Evolutionary conservation across 2,329 filamentous ascomycete genomes (phyloP).

Genomic region (Nemania serpens): DNA sequence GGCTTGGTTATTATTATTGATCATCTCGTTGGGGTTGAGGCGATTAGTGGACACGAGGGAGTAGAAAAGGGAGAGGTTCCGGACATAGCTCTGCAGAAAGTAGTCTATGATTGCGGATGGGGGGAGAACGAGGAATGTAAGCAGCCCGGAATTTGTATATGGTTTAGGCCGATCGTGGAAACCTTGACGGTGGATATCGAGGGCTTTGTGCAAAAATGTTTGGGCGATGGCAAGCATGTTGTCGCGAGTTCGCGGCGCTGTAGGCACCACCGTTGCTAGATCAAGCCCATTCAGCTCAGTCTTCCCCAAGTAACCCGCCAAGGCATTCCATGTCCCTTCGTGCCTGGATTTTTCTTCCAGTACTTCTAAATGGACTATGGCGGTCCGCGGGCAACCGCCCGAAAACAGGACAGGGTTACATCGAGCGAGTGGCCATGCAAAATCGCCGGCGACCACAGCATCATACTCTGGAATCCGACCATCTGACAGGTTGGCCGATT

Average conservation of each 20-base stretch:
- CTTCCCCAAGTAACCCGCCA: conserved; percentile 49
- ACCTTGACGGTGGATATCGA: conserved; percentile 67
- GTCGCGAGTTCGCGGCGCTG: conserved; percentile 61
- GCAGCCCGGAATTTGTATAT: conserved; percentile 54
- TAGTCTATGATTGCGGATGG: conserved; percentile 69
- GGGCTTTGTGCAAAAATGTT: conserved; percentile 70
- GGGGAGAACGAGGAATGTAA: conserved; percentile 69
- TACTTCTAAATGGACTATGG: conserved; percentile 56
- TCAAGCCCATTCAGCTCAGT: conserved; percentile 45
- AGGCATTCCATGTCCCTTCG: conserved; percentile 51
- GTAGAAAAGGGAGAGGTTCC: conserved; percentile 69
- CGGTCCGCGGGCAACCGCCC: conserved; percentile 53
- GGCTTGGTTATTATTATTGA: conserved; percentile 68
- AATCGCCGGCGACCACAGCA: conserved; percentile 53
- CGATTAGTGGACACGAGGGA: conserved; percentile 63
- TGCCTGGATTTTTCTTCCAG: conserved; percentile 56
- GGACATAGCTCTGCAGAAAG: conserved; percentile 68
- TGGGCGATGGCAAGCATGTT: conserved; percentile 74
- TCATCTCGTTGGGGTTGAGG: conserved; percentile 69
- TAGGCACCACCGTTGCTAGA: conserved; percentile 50
- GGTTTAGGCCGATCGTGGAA: conserved; percentile 47
- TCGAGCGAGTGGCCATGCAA: conserved; percentile 56
- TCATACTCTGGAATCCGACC: conserved; percentile 51
- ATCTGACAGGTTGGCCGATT: conserved; percentile 36
- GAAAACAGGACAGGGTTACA: conserved; percentile 54